Evolutionary conservation across 192 early-diverging fungal genomes (phyloP).

Genomic region (Backusella tarrabulga): DNA sequence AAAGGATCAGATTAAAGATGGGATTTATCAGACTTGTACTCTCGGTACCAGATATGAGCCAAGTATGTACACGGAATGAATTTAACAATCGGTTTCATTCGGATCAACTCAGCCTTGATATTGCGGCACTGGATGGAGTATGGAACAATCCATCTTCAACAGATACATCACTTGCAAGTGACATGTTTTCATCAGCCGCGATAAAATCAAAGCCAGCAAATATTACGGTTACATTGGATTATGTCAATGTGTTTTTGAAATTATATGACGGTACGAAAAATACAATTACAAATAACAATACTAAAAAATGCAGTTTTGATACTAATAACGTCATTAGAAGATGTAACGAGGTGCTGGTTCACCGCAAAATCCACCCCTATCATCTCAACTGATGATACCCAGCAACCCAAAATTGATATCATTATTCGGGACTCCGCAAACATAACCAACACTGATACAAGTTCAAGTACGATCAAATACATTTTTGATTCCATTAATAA

Average conservation of each 20-base stretch:
- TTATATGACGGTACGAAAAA: conserved; percentile 14
- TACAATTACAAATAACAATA: too few species aligned
- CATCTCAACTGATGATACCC: conserved; percentile 6
- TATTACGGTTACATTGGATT: conserved; percentile 26
- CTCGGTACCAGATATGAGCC: conserved; percentile 34
- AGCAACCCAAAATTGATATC: conserved; percentile 45
- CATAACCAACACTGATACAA: conserved; percentile 20
- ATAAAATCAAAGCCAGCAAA: not conserved
- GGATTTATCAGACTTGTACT: conserved; percentile 29
- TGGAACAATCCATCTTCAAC: not conserved
- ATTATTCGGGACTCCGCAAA: conserved; percentile 29
- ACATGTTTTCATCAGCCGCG: not conserved
- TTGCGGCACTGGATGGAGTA: conserved; percentile 12
- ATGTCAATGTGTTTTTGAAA: conserved; percentile 26
- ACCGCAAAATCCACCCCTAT: conserved; percentile 17
- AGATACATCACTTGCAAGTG: not conserved
- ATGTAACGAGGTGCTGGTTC: conserved; percentile 30
- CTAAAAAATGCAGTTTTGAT: not conserved
- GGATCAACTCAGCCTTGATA: conserved; percentile 27
- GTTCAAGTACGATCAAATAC: conserved; percentile 30
- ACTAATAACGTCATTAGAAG: conserved; percentile 8
- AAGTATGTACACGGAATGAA: conserved; percentile 20
- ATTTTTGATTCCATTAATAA: conserved; percentile 41
- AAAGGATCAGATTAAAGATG: conserved; percentile 4
- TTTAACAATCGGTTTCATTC: conserved; percentile 19